A percentile compares a stretch with the other conserved stretches of the same genome.
phyloP scores from a whole-genome alignment of 257 asterid genomes.

The Ajuga chamaepitys region DNA sequence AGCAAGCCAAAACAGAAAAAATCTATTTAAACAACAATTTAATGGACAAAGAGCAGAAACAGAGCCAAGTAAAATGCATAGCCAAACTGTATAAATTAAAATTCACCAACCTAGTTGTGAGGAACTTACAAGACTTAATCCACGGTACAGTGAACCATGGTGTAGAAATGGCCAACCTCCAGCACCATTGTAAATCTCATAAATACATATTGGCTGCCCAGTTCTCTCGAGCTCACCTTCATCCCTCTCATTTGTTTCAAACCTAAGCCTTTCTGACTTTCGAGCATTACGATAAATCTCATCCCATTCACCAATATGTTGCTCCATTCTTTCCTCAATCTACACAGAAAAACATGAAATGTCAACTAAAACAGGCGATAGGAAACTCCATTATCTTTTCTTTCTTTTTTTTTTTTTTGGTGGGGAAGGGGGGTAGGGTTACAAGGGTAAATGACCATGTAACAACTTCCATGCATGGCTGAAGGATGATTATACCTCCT shows the following conservation, averaged over 20 bases:
- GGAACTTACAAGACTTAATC: conserved; percentile 87
- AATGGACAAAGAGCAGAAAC: conserved; percentile 2
- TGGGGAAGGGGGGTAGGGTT: not conserved
- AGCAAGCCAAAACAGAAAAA: conserved; percentile 22
- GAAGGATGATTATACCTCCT: conserved; percentile 59
- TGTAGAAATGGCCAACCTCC: conserved; percentile 98
- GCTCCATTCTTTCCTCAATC: conserved; percentile 96
- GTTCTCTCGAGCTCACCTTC: conserved; percentile 99
- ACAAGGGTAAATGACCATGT: conserved; percentile 4
- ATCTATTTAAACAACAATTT: conserved; percentile 6
- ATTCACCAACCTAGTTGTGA: conserved; percentile 12
- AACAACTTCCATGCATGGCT: not conserved
- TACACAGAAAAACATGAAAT: conserved; percentile 30
- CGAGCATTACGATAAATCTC: conserved; percentile 88
- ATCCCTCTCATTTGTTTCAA: conserved; percentile 89
- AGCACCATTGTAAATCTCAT: conserved; percentile 87
- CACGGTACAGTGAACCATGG: conserved; percentile 98
- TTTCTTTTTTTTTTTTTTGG: too few species aligned
- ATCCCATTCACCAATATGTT: conserved; percentile 81
- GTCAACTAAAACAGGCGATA: conserved; percentile 25
- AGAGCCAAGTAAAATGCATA: conserved; percentile 7
- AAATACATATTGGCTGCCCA: conserved; percentile 89
- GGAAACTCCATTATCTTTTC: too few species aligned
- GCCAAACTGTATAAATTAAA: not conserved
- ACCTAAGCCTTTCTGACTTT: conserved; percentile 83